Conservation (phyloP, 768 basidiomycete genomes). For the Chlorophyllum brunneum region DNA sequence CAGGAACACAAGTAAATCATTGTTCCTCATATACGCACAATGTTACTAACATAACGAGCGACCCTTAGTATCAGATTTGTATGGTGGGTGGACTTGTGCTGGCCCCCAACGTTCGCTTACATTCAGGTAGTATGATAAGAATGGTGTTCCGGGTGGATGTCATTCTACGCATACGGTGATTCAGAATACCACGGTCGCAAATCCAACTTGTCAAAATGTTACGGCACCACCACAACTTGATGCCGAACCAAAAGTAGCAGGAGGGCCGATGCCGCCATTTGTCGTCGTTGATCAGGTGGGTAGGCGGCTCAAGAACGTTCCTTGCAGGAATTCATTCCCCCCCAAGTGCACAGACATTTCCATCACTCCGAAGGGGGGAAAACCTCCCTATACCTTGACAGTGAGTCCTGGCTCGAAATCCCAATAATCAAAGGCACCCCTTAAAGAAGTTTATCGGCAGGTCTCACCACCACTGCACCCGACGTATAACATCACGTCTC, state of each 20-base stretch:
- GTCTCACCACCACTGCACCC: slow-evolving; percentile 49
- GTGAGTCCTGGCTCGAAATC: slow-evolving; percentile 23
- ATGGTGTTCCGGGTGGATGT: slow-evolving; percentile 49
- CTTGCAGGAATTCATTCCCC: background rate
- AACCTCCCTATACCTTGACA: slow-evolving; percentile 45
- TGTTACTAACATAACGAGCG: background rate
- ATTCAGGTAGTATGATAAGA: slow-evolving; percentile 40
- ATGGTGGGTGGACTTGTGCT: slow-evolving; percentile 46
- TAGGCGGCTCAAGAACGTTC: too few relatives aligned
- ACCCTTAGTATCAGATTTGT: slow-evolving; percentile 50
- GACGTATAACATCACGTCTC: slow-evolving; percentile 46
- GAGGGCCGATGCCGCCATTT: slow-evolving; percentile 39
- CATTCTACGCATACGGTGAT: slow-evolving; percentile 47
- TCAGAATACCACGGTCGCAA: slow-evolving; percentile 29
- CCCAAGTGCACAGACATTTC: slow-evolving; percentile 51
- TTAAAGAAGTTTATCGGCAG: too few relatives aligned
- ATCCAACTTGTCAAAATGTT: slow-evolving; percentile 38
- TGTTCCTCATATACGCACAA: background rate
- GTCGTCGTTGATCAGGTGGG: slow-evolving; percentile 44
- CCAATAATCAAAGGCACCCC: background rate
- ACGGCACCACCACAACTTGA: slow-evolving; percentile 29
- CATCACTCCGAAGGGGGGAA: slow-evolving; percentile 39
- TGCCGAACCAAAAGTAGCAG: slow-evolving; percentile 30
- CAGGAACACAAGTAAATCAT: slow-evolving; percentile 38
- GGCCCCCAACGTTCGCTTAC: too few relatives aligned